phyloP scores from a whole-genome alignment of 2,329 filamentous ascomycete genomes.

The Colletotrichum sp. region DNA sequence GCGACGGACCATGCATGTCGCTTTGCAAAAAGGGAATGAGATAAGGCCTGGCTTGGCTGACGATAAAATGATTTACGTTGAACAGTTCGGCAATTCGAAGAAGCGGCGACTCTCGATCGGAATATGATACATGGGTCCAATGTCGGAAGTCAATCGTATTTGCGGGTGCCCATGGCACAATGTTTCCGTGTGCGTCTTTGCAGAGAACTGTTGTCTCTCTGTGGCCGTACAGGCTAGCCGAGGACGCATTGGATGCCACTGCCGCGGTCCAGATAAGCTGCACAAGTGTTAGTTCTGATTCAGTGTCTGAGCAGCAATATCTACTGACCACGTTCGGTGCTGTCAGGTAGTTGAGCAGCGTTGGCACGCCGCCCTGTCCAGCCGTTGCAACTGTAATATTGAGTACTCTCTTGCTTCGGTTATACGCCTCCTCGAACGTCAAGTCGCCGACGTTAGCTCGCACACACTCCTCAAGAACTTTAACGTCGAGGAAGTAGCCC shows the following conservation, averaged over 20 bases:
- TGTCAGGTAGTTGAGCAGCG: conserved; percentile 88
- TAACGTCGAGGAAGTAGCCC: conserved; percentile 84
- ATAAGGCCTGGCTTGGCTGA: conserved; percentile 91
- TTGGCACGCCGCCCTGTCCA: conserved; percentile 77
- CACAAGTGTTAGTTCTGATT: conserved; percentile 6
- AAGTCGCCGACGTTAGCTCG: conserved; percentile 85
- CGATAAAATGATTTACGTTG: conserved; percentile 94
- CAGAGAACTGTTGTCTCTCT: conserved; percentile 72
- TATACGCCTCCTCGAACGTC: conserved; percentile 93
- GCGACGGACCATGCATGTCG: conserved; percentile 78
- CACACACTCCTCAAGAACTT: conserved; percentile 83
- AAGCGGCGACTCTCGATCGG: conserved; percentile 69
- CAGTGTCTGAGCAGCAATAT: neutral
- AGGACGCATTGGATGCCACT: conserved; percentile 75
- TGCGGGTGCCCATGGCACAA: conserved; percentile 75
- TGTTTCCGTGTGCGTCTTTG: conserved; percentile 75
- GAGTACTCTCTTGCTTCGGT: conserved; percentile 81
- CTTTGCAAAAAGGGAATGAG: conserved; percentile 84
- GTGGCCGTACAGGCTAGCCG: conserved; percentile 68
- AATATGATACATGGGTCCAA: conserved; percentile 70
- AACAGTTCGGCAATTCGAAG: conserved; percentile 81
- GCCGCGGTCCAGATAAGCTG: conserved; percentile 80
- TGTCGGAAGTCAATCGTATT: conserved; percentile 69
- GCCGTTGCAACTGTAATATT: conserved; percentile 90
- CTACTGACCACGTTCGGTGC: conserved; percentile 85